phyloP scores from a whole-genome alignment of 257 asterid species.

The Nicotiana tomentosiformis region DNA sequence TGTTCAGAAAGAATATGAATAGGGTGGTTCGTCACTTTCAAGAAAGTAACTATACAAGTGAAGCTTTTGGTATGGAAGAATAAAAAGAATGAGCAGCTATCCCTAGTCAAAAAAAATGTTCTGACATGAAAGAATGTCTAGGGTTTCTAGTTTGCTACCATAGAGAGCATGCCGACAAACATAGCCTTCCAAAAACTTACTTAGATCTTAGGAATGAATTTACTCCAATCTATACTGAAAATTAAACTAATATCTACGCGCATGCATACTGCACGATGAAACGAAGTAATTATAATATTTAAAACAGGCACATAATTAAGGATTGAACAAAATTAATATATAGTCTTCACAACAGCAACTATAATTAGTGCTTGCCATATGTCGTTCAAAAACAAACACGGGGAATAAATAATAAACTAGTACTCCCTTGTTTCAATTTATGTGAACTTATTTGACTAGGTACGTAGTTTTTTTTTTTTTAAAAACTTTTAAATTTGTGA shows the following conservation, averaged over 20 bases:
- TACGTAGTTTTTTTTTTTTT: too few relatives aligned
- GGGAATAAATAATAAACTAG: not conserved
- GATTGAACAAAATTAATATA: not conserved
- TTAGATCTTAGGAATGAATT: not conserved
- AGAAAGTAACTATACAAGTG: conserved; percentile 3
- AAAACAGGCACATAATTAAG: not conserved
- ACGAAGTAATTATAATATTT: not conserved
- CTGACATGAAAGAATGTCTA: conserved; percentile 18
- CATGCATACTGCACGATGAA: conserved; percentile 25
- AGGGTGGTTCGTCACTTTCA: not conserved
- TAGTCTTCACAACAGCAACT: not conserved
- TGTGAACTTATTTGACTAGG: too few relatives aligned
- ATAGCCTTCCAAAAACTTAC: conserved; percentile 12
- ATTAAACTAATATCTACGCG: conserved; percentile 20
- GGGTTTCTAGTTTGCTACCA: not conserved
- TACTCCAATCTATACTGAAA: not conserved
- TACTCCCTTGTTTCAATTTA: too few relatives aligned
- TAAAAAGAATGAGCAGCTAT: conserved; percentile 13
- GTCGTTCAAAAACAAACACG: not conserved
- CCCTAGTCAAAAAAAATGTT: conserved; percentile 7
- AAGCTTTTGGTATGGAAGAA: conserved; percentile 24
- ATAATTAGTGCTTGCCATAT: not conserved
- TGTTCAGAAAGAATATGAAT: not conserved
- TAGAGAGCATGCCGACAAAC: conserved; percentile 11
- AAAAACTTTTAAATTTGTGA: too few relatives aligned